Base-by-base conservation (phyloP, 192 early-diverging fungal genomes). In the Podila clonocystis region DNA sequence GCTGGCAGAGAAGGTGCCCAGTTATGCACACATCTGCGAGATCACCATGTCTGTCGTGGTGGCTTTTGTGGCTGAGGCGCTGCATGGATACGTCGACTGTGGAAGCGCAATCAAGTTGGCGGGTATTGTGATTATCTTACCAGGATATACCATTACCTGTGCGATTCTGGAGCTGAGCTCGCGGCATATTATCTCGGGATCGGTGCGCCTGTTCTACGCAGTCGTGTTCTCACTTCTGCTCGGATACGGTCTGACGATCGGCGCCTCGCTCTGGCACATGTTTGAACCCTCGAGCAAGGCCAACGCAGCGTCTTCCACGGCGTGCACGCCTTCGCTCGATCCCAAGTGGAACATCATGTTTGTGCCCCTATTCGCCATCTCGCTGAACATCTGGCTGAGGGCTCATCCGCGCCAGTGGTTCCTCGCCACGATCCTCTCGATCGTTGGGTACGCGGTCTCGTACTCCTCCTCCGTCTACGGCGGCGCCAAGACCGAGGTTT, bases 101-200 rank as follows among this genome's bases (percentile, higher is more conserved):
- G 20, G 48, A 20, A 30, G 61, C 5, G 77, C 77, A 1, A 55
- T 80, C 67, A 72, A 80, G 55, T 11, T 80, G 45, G 77, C 66
- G 0, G 90, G 88, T 33, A 84, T 91, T 57, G 89, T 91, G 50
- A 87, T 91, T 74, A 70, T 94, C 50, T 84, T 93, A n/a, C 92
- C 93, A 0, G 97, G 97, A 7, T 89, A 96, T 59, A 86, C 89
- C 0, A 88, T 98, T 69, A 94, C 97, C 15, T 86, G 92, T 31
- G 84, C 91, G 45, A 94, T 98, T 69, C 93, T 95, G 55, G 97
- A 98, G 65, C 84, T 98, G 62, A 91, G 92, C 9, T 94, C 95
- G 12, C 86, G 94, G 22, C 96, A 98, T 73, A 86, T 97, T 73
- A 93, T 98, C 38, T 91, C 94, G 1, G 97, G 97, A 48, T 92